Evolutionary conservation across 2,329 filamentous ascomycete genomes (phyloP).

Genomic region (Colletotrichum cereale): DNA sequence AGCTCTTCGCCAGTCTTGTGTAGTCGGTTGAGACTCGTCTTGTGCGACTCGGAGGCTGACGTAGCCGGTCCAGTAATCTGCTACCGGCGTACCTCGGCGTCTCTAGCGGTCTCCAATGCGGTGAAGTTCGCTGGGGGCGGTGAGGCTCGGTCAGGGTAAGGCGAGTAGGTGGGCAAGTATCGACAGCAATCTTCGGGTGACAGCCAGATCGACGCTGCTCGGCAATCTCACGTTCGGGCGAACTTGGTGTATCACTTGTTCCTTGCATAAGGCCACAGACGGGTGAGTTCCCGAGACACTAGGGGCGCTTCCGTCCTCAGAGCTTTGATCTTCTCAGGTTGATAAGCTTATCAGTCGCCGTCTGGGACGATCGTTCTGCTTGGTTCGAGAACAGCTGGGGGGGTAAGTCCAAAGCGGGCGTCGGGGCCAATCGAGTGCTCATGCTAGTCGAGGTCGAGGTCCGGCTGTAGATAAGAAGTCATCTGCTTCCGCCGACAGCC

Average conservation of each 20-base stretch:
- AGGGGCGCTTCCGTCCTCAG: slow-evolving; percentile 7
- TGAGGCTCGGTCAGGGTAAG: slow-evolving; percentile 28
- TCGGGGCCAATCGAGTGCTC: slow-evolving; percentile 3
- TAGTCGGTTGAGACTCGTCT: background rate
- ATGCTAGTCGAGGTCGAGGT: background rate
- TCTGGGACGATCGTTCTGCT: slow-evolving; percentile 20
- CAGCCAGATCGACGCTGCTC: slow-evolving; percentile 2
- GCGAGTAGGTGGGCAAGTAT: slow-evolving; percentile 1
- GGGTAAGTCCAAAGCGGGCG: background rate
- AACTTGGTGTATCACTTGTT: slow-evolving; percentile 23
- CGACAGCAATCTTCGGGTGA: slow-evolving; percentile 4
- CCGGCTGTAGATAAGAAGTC: slow-evolving; percentile 6
- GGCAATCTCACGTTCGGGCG: slow-evolving; percentile 24
- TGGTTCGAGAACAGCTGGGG: background rate
- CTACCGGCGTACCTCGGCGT: background rate
- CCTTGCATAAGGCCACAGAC: slow-evolving; percentile 39
- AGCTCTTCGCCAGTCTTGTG: background rate
- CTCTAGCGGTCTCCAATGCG: background rate
- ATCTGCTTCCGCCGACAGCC: background rate
- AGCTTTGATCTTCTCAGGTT: slow-evolving; percentile 13
- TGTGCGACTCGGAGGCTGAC: background rate
- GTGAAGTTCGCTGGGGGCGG: background rate
- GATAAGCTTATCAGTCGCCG: slow-evolving; percentile 37
- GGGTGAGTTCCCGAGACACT: slow-evolving; percentile 26
- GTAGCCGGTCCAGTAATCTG: background rate